Percentiles rank a stretch among this genome's conserved stretches.
These are phyloP conservation scores for Penicillium paradoxum DNA, from an alignment of 495 filamentous ascomycete species.

Conservation along the genomic window DNA sequence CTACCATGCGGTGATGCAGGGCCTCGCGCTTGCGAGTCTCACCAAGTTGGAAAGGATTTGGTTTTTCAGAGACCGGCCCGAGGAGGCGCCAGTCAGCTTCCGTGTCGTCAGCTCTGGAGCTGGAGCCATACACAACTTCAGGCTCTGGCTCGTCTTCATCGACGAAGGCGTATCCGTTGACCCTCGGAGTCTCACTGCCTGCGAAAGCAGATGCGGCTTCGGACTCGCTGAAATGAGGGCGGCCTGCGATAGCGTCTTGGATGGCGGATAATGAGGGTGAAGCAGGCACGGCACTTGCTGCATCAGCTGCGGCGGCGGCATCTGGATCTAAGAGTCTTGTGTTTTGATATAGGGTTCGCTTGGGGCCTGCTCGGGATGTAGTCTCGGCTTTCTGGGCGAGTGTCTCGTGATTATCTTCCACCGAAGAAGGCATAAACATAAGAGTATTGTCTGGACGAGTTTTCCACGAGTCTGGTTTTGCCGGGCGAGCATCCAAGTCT, in stretches of 20 bases:
- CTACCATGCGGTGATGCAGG: slow-evolving; percentile 87
- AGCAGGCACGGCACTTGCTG: slow-evolving; percentile 46
- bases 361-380: slow-evolving; percentile 69
- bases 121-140: slow-evolving; percentile 1
- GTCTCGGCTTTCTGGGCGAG: slow-evolving; percentile 60
- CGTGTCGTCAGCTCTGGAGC: slow-evolving; percentile 7
- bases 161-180: slow-evolving; percentile 92
- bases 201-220: slow-evolving; percentile 53
- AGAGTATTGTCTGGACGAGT: slow-evolving; percentile 70
- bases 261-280: slow-evolving; percentile 84
- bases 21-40: slow-evolving; percentile 74
- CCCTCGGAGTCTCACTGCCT: slow-evolving; percentile 77
- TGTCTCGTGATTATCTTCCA: slow-evolving; percentile 66
- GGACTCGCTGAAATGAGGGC: slow-evolving; percentile 55
- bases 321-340: slow-evolving; percentile 57
- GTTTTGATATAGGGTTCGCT: slow-evolving; percentile 74
- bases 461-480: slow-evolving; percentile 75
- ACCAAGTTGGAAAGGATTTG: slow-evolving; percentile 78
- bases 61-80: slow-evolving; percentile 55
- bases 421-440: slow-evolving; percentile 72
- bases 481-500: slow-evolving; percentile 61
- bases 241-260: slow-evolving; percentile 79
- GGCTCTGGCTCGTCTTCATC: slow-evolving; percentile 65
- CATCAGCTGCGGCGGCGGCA: slow-evolving; percentile 27
- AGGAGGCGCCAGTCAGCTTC: slow-evolving; percentile 39